These are phyloP conservation scores for Chrysophaeum taylorii DNA, from an alignment of 352 stramenopile genomes.

Conservation along the genomic window DNA sequence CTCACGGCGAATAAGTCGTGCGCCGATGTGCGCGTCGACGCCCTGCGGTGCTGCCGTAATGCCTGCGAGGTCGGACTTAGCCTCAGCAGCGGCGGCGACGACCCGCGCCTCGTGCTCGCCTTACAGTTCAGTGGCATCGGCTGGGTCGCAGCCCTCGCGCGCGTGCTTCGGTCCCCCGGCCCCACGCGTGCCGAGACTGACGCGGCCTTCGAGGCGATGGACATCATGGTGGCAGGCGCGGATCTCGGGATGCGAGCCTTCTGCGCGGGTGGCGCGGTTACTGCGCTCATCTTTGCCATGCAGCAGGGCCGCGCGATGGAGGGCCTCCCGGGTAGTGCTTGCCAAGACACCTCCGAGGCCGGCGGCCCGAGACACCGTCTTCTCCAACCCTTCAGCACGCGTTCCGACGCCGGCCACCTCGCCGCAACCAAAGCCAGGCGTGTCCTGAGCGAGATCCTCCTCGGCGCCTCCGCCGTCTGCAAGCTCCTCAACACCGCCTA, in stretches of 20 bases:
- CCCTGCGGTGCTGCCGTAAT: conserved; percentile 8
- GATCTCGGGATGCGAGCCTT: background rate
- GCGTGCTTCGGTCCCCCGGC: background rate
- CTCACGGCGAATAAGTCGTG: background rate
- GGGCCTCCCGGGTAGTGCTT: no score
- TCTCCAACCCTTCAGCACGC: background rate
- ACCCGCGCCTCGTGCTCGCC: background rate
- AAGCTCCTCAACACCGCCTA: no score
- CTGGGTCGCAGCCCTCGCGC: background rate
- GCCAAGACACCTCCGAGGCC: conserved; percentile 9
- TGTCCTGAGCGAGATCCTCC: no score
- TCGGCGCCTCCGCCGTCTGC: no score
- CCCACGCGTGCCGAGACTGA: background rate
- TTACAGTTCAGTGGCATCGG: background rate
- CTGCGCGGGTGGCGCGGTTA: background rate
- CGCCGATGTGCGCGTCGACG: background rate
- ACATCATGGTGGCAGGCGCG: background rate
- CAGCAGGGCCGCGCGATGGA: background rate
- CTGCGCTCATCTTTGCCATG: background rate
- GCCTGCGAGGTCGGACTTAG: background rate
- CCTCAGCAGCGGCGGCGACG: no score
- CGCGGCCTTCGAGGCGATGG: background rate
- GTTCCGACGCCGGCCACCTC: no score
- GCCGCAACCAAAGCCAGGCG: no score
- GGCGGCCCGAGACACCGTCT: background rate